Base-by-base conservation (phyloP, 345 rosid species). In the Rhizophora apiculata region DNA sequence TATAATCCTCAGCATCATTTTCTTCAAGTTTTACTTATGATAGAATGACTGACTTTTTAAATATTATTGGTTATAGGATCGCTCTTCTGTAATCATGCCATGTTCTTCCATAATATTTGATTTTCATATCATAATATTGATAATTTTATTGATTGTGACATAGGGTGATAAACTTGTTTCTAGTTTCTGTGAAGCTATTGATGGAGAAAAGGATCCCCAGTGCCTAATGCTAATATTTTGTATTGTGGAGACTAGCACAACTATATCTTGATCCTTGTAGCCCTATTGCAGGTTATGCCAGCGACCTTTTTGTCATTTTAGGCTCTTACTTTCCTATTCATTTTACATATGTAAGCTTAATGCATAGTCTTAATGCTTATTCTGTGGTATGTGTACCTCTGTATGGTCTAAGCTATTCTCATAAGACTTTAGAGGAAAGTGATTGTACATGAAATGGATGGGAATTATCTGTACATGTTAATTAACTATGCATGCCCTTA, bases 201-300 rank as follows among this genome's bases (percentile, higher is more conserved):
- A 89, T 68, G 92, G 81, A 71, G 98, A 94, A 83, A 91, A 85
- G 79, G 97, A 94, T 83, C 99, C 99, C 49, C 85, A 82, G 24
- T 94, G 99, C 79, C 77, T 92, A 82, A 64, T 88, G 80, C 79
- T 87, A 62, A 83, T 89, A 64, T 94, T 94, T 84, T 89, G 84
- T 79, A 85, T 92, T 74, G 78, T 92, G 54, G 89, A 88, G 85
- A 69, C 85, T 85, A 80, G 86, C 78, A 57, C 83, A 37, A 72
- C 71, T 86, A 64, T 88, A 85, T 79, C 87, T 96, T 22, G 89
- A 86, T 80, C 81, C 93, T 34, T 74, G 70, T 72, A 88, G 90
- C 71, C 88, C 93, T 62, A 68, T 92, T 29, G 83, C 87, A 52
- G 73, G 81, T 74, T 72, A 63, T 78, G 88, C 89, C 56, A 60